phyloP scores from a whole-genome alignment of 495 filamentous ascomycete genomes.

The Chaetomium cochliodes region DNA sequence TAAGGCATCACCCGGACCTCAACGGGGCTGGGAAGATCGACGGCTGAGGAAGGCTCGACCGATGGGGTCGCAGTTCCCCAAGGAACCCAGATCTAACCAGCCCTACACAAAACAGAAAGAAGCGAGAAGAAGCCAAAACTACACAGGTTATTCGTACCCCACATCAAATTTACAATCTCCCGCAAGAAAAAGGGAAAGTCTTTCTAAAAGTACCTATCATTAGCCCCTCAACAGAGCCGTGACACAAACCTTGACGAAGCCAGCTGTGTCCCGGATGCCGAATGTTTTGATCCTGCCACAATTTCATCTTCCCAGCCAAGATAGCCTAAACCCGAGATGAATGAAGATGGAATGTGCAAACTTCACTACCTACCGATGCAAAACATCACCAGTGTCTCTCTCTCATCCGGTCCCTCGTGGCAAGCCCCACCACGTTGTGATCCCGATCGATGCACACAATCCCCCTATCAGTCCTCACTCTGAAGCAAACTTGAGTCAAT shows the following conservation, averaged over 20 bases:
- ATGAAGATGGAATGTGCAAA: not conserved
- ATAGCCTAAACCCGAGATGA: not conserved
- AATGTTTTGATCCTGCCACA: not conserved
- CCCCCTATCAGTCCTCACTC: not conserved
- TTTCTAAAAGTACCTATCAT: too few relatives aligned
- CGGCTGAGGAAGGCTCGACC: not conserved
- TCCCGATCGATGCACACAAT: too few relatives aligned
- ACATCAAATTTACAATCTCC: too few relatives aligned
- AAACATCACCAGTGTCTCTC: not conserved
- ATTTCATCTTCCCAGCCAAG: not conserved
- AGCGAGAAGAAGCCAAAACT: too few relatives aligned
- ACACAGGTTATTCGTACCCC: too few relatives aligned
- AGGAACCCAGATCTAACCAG: too few relatives aligned
- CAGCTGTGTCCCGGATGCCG: not conserved
- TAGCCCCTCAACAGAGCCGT: not conserved
- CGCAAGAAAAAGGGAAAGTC: too few relatives aligned
- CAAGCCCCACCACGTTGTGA: too few relatives aligned
- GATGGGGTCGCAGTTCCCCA: not conserved
- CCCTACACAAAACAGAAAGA: too few relatives aligned
- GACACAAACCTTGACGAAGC: not conserved
- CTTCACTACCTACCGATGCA: not conserved
- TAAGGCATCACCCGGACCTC: not conserved
- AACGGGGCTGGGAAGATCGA: not conserved
- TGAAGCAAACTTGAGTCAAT: not conserved
- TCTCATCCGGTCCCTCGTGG: not conserved